Percentiles rank a stretch among this genome's conserved stretches.
phyloP scores from a whole-genome alignment of 2,329 filamentous ascomycete species.

The Fusarium xylarioides region DNA sequence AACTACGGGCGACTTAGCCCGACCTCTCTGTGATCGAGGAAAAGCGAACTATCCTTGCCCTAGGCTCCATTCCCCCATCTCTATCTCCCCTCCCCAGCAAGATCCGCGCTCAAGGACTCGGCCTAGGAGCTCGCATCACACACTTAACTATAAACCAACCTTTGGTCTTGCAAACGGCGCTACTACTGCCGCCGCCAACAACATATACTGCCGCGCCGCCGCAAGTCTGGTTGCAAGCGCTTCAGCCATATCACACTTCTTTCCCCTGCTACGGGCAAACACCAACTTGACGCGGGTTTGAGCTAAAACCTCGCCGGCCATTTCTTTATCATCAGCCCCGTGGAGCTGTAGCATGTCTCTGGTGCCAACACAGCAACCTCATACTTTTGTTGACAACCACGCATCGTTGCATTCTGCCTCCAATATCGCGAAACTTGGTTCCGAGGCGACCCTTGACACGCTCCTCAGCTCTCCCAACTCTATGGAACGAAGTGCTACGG shows the following conservation, averaged over 20 bases:
- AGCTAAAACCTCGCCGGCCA: constrained; percentile 47
- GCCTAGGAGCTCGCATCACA: constrained; percentile 47
- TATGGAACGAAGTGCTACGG: constrained; percentile 72
- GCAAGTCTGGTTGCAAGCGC: constrained; percentile 45
- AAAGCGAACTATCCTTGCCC: constrained; percentile 46
- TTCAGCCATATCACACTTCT: constrained; percentile 42
- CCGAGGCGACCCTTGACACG: constrained; percentile 42
- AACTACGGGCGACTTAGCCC: constrained; percentile 44
- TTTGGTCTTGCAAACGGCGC: constrained; percentile 45
- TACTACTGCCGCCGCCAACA: constrained; percentile 48
- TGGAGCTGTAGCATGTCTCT: constrained; percentile 49
- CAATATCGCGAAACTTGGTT: constrained; percentile 35
- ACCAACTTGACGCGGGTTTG: constrained; percentile 46
- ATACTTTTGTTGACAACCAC: constrained; percentile 43
- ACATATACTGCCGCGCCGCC: constrained; percentile 50
- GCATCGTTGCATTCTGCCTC: constrained; percentile 35
- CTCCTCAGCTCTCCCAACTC: constrained; percentile 45
- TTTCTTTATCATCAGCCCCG: constrained; percentile 42
- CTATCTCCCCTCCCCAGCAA: constrained; percentile 42
- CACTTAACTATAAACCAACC: constrained; percentile 46
- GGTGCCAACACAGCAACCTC: constrained; percentile 48
- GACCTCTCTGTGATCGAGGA: constrained; percentile 45
- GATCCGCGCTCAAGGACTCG: constrained; percentile 48
- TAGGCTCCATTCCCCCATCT: constrained; percentile 41
- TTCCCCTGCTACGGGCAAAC: constrained; percentile 42